Evolutionary conservation across 2,329 filamentous ascomycete species (phyloP), one percentile per base, ranked within the genome.

Genomic region (Colletotrichum sp.): DNA sequence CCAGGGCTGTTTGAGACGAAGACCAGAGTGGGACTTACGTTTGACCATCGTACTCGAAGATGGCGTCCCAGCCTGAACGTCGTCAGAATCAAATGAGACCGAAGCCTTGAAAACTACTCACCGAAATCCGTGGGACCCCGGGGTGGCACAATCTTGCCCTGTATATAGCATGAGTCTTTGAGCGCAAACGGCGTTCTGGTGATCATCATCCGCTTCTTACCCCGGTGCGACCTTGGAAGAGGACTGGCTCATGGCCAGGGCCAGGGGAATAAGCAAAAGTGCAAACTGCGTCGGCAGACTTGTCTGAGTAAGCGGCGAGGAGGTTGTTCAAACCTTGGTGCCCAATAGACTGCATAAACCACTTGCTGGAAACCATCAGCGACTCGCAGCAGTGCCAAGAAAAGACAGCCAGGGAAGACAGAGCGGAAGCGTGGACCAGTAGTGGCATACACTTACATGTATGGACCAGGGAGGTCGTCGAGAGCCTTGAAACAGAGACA

Each of bases 251-350:
- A 67, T 94, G 88, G 4, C 94, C 96, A 6, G 96, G 97, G 0
- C 96, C 97, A 76, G 92, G 90, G 69, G 91, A 97, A 85, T 97
- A 98, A 29, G 93, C 97, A 84, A 99, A 99, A 1, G 97, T 99
- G 85, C 96, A 98, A 59, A 99, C 94, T 21, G 97, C 96, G 84
- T 98, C 92, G 58, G 95, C 95, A 58, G 93, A 94, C 84, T 98
- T 98, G 85, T 99, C 94, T 33, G 94, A 89, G 82, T 98, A 98
- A 8, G 93, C 95, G 66, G 92, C 93, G 54, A 99, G 92, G 76
- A 99, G 90, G 81, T 96, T 97, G 85, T 98, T 98, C 72, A 99
- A 88, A 16, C 97, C 94, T 63, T 93, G 87, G 77, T 95, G 95
- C 70, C 97, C 97, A 72, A 98, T 88, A 34, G 91, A 90, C 75